phyloP scores from a whole-genome alignment of 495 filamentous ascomycete genomes.

The Penicillium turbatum region DNA sequence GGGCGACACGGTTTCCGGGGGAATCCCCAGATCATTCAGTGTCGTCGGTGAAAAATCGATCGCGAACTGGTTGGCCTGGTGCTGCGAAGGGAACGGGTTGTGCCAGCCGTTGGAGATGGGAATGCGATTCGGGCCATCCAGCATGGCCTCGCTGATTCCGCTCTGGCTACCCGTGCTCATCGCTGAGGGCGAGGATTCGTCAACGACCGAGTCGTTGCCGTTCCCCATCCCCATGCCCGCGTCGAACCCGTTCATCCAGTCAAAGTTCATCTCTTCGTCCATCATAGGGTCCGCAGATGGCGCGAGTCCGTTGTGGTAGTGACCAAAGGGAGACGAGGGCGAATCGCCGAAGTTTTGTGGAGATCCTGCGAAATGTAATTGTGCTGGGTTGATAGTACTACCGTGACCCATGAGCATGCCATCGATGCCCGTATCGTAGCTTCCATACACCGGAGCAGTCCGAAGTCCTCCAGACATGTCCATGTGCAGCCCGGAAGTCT shows the following conservation, averaged over 20 bases:
- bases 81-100: slow-evolving; percentile 58
- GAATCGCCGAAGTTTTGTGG: slow-evolving; percentile 65
- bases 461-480: slow-evolving; percentile 62
- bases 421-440: slow-evolving; percentile 68
- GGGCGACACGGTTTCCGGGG: slow-evolving; percentile 44
- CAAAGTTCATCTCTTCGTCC: slow-evolving; percentile 72
- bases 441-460: slow-evolving; percentile 72
- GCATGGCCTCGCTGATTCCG: slow-evolving; percentile 87
- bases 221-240: slow-evolving; percentile 67
- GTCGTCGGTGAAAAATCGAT: slow-evolving; percentile 50
- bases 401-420: slow-evolving; percentile 71
- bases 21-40: slow-evolving; percentile 41
- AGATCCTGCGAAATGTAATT: slow-evolving; percentile 86
- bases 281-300: slow-evolving; percentile 46
- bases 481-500: slow-evolving; percentile 66
- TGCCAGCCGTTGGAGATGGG: slow-evolving; percentile 60
- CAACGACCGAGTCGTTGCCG: slow-evolving; percentile 70
- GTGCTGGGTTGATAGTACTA: slow-evolving; percentile 90
- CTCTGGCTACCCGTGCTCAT: slow-evolving; percentile 91
- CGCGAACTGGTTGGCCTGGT: slow-evolving; percentile 55
- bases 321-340: slow-evolving; percentile 67
- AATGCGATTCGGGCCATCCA: slow-evolving; percentile 69
- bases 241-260: slow-evolving; percentile 85
- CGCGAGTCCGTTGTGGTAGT: slow-evolving; percentile 57
- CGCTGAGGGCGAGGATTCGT: slow-evolving; percentile 90